Percentiles rank a stretch among this genome's conserved stretches.
Conservation (phyloP, 2,329 filamentous ascomycete genomes). For the Aspergillus tanneri region DNA sequence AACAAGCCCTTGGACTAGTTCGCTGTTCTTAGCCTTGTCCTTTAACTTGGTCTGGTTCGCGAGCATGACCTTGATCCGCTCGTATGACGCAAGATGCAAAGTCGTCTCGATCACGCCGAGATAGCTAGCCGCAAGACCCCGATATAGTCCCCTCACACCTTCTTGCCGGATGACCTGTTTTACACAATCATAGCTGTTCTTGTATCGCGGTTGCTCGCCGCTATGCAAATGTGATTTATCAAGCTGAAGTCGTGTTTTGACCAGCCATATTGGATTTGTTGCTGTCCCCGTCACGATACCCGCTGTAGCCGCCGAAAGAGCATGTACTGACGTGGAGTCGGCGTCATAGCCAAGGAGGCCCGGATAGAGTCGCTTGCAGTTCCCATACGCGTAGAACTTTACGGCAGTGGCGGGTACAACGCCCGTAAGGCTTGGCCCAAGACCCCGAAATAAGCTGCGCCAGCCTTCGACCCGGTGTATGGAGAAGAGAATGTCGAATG, state of each 20-base stretch:
- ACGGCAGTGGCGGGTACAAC: slow-evolving; percentile 41
- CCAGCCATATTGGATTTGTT: slow-evolving; percentile 43
- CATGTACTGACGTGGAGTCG: slow-evolving; percentile 34
- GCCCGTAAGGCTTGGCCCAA: slow-evolving; percentile 40
- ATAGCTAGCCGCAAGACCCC: slow-evolving; percentile 75
- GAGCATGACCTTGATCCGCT: slow-evolving; percentile 34
- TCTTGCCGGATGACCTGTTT: slow-evolving; percentile 80
- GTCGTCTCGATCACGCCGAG: slow-evolving; percentile 38
- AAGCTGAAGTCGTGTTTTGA: slow-evolving; percentile 69
- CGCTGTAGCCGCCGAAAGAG: slow-evolving; percentile 35
- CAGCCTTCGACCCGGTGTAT: slow-evolving; percentile 41
- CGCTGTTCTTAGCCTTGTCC: slow-evolving; percentile 13
- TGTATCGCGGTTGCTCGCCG: slow-evolving; percentile 40
- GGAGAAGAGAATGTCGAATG: slow-evolving; percentile 35
- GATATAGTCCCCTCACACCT: slow-evolving; percentile 80
- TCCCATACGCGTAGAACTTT: slow-evolving; percentile 42
- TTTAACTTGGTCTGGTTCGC: slow-evolving; percentile 15
- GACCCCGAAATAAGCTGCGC: slow-evolving; percentile 38
- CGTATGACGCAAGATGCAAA: slow-evolving; percentile 38
- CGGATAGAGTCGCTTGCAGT: slow-evolving; percentile 37
- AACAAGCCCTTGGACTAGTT: slow-evolving; percentile 19
- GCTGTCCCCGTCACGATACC: slow-evolving; percentile 38
- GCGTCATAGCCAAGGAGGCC: slow-evolving; percentile 28
- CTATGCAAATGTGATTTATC: slow-evolving; percentile 35
- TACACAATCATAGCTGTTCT: slow-evolving; percentile 64